These are phyloP conservation scores for Candida manassasensis DNA, from an alignment of 805 yeast species.

Conservation along the genomic window DNA sequence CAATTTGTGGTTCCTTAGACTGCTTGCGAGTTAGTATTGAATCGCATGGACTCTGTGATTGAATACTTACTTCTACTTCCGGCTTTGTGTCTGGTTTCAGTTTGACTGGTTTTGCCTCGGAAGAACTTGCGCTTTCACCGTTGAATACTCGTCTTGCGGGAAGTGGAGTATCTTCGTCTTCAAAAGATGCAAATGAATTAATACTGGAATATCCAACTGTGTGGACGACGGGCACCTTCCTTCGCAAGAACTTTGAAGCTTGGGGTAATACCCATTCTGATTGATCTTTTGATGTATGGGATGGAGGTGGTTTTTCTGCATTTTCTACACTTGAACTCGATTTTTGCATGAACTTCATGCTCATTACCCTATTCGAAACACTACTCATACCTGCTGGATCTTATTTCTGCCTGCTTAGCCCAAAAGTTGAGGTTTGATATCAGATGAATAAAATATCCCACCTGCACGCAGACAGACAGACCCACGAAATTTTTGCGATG, in stretches of 20 bases:
- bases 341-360: slow-evolving; percentile 65
- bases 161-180: slow-evolving; percentile 5
- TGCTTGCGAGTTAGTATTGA: background rate
- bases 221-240: slow-evolving; percentile 19
- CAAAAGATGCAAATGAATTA: slow-evolving; percentile 17
- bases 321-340: slow-evolving; percentile 17
- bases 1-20: background rate
- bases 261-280: slow-evolving; percentile 50
- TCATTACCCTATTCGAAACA: slow-evolving; percentile 65
- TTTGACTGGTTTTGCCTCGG: slow-evolving; percentile 5
- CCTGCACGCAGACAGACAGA: background rate
- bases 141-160: slow-evolving; percentile 15
- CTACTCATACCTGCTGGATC: slow-evolving; percentile 20
- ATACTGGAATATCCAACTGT: slow-evolving; percentile 41
- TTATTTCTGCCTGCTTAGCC: background rate
- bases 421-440: no score
- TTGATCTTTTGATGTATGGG: slow-evolving; percentile 40
- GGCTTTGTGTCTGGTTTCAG: background rate
- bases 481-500: slow-evolving; percentile 4
- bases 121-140: slow-evolving; percentile 5
- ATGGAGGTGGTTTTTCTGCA: slow-evolving; percentile 28
- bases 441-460: no score
- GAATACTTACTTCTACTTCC: background rate
- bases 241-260: slow-evolving; percentile 21
- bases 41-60: background rate